Evolutionary conservation across 1,139 yeast genomes (phyloP).

Genomic region (Blastobotrys ciferrii): DNA sequence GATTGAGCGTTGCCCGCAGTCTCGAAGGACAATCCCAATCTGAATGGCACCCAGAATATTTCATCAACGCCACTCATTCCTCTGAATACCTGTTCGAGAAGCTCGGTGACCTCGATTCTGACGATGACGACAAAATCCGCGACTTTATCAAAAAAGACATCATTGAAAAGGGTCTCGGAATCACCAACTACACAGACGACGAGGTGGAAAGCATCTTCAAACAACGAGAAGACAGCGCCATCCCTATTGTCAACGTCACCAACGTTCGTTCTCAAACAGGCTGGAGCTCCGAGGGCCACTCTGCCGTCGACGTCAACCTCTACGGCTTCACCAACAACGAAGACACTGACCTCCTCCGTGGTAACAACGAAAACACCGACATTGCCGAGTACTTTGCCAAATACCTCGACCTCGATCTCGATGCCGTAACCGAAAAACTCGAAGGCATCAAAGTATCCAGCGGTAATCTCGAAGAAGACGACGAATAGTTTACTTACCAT

Average conservation of each 20-base stretch:
- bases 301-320: slow-evolving; percentile 86
- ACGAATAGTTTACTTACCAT: neutral
- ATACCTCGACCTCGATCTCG: slow-evolving; percentile 55
- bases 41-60: slow-evolving; percentile 79
- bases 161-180: slow-evolving; percentile 58
- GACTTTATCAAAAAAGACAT: slow-evolving; percentile 51
- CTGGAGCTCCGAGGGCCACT: slow-evolving; percentile 88
- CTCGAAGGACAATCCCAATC: slow-evolving; percentile 56
- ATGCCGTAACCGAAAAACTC: slow-evolving; percentile 45
- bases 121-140: slow-evolving; percentile 35
- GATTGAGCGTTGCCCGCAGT: slow-evolving; percentile 75
- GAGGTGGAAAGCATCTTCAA: slow-evolving; percentile 31
- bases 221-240: slow-evolving; percentile 37
- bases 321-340: slow-evolving; percentile 49
- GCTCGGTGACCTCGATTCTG: slow-evolving; percentile 33
- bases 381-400: slow-evolving; percentile 68
- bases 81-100: slow-evolving; percentile 60
- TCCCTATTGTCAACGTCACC: slow-evolving; percentile 56
- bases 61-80: slow-evolving; percentile 64
- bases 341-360: slow-evolving; percentile 50
- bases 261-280: slow-evolving; percentile 73
- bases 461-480: neutral
- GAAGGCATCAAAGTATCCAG: slow-evolving; percentile 9
- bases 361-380: slow-evolving; percentile 82
- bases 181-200: slow-evolving; percentile 55